These are phyloP conservation scores for Papiliotrema laurentii DNA, from an alignment of 1,284 basidiomycete genomes.

Conservation along the genomic window DNA sequence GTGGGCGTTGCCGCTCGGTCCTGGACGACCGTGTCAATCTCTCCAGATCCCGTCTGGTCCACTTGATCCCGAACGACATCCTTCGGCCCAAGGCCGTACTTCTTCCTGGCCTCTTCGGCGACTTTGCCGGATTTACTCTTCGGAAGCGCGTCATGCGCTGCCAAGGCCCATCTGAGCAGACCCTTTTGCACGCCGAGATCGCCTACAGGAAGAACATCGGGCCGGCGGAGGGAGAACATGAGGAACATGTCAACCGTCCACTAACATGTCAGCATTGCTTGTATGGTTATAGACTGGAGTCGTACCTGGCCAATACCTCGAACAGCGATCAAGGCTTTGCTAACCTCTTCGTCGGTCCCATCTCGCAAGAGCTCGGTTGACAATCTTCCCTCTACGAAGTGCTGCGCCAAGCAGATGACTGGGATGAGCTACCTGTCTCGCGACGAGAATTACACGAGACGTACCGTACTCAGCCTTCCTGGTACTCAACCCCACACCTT, in stretches of 20 bases:
- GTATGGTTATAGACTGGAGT: constrained; percentile 4
- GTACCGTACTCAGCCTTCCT: constrained; percentile 81
- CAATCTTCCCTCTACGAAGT: constrained; percentile 72
- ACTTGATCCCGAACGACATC: constrained; percentile 8
- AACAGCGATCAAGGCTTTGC: constrained; percentile 68
- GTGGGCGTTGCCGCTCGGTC: constrained; percentile 5
- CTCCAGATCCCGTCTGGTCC: constrained; percentile 7
- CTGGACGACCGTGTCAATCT: constrained; percentile 11
- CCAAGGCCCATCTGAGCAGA: constrained; percentile 66
- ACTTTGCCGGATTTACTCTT: constrained; percentile 16
- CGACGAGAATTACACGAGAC: constrained; percentile 20
- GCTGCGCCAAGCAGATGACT: constrained; percentile 71
- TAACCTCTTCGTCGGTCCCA: constrained; percentile 68
- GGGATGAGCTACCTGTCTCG: constrained; percentile 4
- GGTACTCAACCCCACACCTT: constrained; percentile 67
- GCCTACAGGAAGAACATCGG: constrained; percentile 75
- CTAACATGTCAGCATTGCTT: constrained; percentile 7
- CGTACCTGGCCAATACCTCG: constrained; percentile 72
- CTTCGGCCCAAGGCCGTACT: constrained; percentile 10
- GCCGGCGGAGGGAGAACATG: constrained; percentile 76
- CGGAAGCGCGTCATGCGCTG: constrained; percentile 54
- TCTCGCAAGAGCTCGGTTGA: constrained; percentile 65
- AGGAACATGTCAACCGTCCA: constrained; percentile 78
- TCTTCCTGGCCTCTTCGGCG: constrained; percentile 3
- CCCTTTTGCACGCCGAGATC: constrained; percentile 80